Evolutionary conservation across 257 asterid species (phyloP), one percentile per base, ranked within the genome.

Genomic region (Ajuga chamaepitys): DNA sequence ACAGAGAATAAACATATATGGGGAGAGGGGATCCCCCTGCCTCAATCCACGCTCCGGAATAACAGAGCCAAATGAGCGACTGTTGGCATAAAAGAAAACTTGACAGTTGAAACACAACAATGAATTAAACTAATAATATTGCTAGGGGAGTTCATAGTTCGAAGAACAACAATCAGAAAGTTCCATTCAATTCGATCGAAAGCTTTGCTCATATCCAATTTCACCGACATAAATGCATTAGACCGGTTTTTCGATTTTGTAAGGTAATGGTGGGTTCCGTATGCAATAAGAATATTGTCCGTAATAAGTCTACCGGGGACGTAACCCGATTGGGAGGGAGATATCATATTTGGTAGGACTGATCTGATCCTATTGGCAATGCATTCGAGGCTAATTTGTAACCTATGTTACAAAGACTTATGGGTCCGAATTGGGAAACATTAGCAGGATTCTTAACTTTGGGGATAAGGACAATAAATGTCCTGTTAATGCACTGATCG

Each of bases 101-200:
- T 21, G 0, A 11, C 16, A 0, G 57, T 0, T 0, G 34, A 8
- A 3, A 50, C 2, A 5, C 57, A 21, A 0, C 5, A 0, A 3
- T 1, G 0, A 1, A 47, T 17, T 3, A 47, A 3, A 1, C 18
- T 0, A 0, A 47, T 9, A 16, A 47, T 5, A 5, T 3, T 1
- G 3, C 0, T 1, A 0, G 26, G 25, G 5, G 22, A 50, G 3
- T 2, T 11, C 14, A 50, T 7, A 4, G 37, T 4, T 1, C 2
- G 0, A 0, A 0, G 3, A 7, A 3, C 4, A 2, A 0, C 0
- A 17, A 0, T 2, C 9, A 46, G 1, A 0, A 7, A 8, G 4
- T 30, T 3, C 54, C 54, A 47, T 1, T 47, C 26, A 0, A 44
- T 14, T 2, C 50, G 0, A 16, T 44, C 50, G 5, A 13, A 44